A percentile compares a stretch with the other conserved stretches of the same genome.
These are phyloP conservation scores for Trichocomaceae sp. DNA, from an alignment of 2,329 filamentous ascomycete genomes.

Conservation along the genomic window DNA sequence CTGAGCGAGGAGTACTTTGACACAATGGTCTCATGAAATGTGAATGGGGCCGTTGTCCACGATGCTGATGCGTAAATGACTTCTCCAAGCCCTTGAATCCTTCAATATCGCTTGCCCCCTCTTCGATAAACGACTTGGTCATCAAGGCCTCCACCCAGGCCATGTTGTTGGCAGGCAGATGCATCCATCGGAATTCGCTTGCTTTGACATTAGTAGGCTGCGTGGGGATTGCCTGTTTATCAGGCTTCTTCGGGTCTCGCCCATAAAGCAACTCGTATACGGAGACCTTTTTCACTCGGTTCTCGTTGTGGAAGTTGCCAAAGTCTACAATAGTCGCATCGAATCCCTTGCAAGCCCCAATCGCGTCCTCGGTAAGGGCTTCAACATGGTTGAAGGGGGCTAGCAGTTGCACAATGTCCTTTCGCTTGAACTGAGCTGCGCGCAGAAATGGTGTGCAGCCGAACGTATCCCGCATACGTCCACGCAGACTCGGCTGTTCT, in stretches of 20 bases:
- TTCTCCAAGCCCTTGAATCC: constrained; percentile 57
- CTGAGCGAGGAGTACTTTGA: constrained; percentile 42
- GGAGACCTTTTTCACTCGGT: constrained; percentile 43
- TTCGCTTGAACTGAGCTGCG: constrained; percentile 35
- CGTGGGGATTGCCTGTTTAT: constrained; percentile 44
- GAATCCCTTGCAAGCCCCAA: constrained; percentile 43
- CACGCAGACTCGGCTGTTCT: constrained; percentile 26
- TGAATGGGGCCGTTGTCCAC: constrained; percentile 52
- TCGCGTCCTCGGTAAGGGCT: constrained; percentile 34
- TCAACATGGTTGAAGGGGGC: constrained; percentile 34
- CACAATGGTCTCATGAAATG: constrained; percentile 58
- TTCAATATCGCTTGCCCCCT: constrained; percentile 55
- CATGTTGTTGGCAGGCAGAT: constrained; percentile 48
- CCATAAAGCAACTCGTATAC: constrained; percentile 50
- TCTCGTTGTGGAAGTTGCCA: constrained; percentile 39
- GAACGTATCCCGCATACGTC: constrained; percentile 31
- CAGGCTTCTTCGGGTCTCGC: constrained; percentile 39
- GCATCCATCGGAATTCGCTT: constrained; percentile 49
- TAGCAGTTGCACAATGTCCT: constrained; percentile 30
- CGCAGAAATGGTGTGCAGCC: constrained; percentile 37
- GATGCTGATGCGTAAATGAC: constrained; percentile 57
- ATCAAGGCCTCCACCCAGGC: constrained; percentile 58
- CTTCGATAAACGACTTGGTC: constrained; percentile 60
- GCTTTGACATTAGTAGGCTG: constrained; percentile 42
- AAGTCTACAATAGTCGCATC: constrained; percentile 51